Conservation (phyloP, 441 rosid genomes). For the Euphorbia neoarborescens region DNA sequence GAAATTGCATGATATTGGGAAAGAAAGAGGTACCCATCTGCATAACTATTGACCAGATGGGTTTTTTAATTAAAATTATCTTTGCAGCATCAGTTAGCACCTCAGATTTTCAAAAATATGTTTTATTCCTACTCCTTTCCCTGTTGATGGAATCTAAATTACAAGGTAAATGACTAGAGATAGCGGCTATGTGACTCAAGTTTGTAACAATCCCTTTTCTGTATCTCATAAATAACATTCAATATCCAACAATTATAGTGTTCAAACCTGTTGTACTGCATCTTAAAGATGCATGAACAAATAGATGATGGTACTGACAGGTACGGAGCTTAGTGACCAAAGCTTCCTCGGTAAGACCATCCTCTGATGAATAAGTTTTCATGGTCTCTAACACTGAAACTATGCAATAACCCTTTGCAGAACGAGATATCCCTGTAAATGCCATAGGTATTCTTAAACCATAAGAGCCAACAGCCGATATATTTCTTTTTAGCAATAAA, state of each 20-base stretch:
- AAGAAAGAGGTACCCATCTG: too few species aligned
- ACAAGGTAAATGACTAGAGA: background rate
- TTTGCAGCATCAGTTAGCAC: background rate
- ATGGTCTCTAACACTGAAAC: constrained; percentile 77
- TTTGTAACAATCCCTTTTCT: background rate
- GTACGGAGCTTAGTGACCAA: constrained; percentile 88
- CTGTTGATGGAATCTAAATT: background rate
- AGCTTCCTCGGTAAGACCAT: constrained; percentile 94
- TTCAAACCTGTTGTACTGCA: constrained; percentile 71
- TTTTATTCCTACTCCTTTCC: background rate
- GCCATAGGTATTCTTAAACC: constrained; percentile 10
- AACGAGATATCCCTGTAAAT: constrained; percentile 67
- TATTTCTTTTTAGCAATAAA: background rate
- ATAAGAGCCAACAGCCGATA: background rate
- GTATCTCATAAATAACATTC: background rate
- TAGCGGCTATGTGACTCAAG: background rate
- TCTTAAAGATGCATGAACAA: constrained; percentile 73
- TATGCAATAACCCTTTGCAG: constrained; percentile 90
- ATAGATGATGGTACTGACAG: constrained; percentile 74
- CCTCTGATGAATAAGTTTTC: constrained; percentile 89
- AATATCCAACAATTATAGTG: background rate
- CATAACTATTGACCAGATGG: too few species aligned
- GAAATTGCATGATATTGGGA: too few species aligned
- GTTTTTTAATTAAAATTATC: too few species aligned
- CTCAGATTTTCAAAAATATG: background rate